Base-by-base conservation (phyloP, 441 rosid genomes). In the Corymbia citriodora region DNA sequence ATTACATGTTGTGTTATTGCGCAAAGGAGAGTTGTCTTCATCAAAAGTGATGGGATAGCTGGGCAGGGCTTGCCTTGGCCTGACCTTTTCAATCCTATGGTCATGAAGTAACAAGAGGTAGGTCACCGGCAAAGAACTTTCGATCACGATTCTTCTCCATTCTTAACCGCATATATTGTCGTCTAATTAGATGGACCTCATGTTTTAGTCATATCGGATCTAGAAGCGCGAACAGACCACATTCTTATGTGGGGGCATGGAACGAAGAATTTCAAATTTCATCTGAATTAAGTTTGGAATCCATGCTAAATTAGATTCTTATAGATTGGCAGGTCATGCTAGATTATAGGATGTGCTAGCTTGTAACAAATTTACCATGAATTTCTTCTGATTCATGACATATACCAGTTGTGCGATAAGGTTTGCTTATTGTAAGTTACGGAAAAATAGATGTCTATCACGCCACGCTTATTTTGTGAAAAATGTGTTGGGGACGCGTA, bases 381-480 rank as follows among this genome's bases (percentile, higher is more conserved):
- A 74, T 40, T 40, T 72, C 82, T 12, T 40, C 10, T 17, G 16
- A 74, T 40, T 74, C 52, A 40, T 36, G 27, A 72, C 49, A 19
- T 72, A 19, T 23, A 45, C n/a, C 50, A 40, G n/a, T 2, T 48
- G 16, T 3, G n/a, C 53, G 18, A 45, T 79, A 45, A 79, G 85
- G 85, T 45, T 79, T 13, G n/a, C 53, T 45, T 49, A 27, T 45
- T 23, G 3, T 23, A 23, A 45, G 53, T 27, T 23, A 79, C 7
- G 85, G 4, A 23, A 23, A 79, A 70, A 70, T 63, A 63, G 17
- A 63, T 63, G 36, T 14, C 72, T 63, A 6, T 63, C 33, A 63
- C 29, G 17, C 36, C 25, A n/a, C n/a, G 29, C 15, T 0, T 25
- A 4, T 10, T 25, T 59, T 59, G 11, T 0, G 1, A 29, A 59